Percentiles rank a stretch among this genome's conserved stretches.
Conservation (phyloP, 805 yeast genomes). For the Cyberlindnera euphorbiiphila region DNA sequence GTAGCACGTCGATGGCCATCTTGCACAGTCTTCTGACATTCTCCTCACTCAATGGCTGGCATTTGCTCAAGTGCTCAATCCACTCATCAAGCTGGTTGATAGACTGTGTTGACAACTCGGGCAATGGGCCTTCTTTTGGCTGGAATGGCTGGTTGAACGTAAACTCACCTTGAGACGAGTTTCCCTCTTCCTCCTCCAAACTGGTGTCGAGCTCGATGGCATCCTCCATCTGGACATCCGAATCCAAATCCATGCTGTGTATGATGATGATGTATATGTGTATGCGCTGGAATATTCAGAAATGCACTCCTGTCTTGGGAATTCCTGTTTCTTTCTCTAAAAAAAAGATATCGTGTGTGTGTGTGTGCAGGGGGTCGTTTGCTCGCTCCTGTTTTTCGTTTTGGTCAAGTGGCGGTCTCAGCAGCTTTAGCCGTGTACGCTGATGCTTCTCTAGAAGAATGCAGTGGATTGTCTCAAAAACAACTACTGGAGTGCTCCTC, state of each 20-base stretch:
- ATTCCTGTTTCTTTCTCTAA: no score
- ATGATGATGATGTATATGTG: not conserved
- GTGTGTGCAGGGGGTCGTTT: no score
- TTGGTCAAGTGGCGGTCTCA: no score
- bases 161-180: slow-evolving; percentile 31
- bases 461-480: no score
- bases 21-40: slow-evolving; percentile 78
- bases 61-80: slow-evolving; percentile 74
- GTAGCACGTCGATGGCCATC: slow-evolving; percentile 88
- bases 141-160: slow-evolving; percentile 35
- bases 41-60: slow-evolving; percentile 78
- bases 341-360: no score
- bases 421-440: no score
- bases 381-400: no score
- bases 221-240: slow-evolving; percentile 84
- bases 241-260: slow-evolving; percentile 63
- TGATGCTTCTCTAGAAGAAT: no score
- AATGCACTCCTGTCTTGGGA: no score
- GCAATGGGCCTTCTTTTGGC: slow-evolving; percentile 35
- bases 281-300: no score
- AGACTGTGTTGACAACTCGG: slow-evolving; percentile 39
- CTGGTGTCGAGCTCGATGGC: slow-evolving; percentile 42
- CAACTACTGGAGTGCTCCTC: no score
- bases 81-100: slow-evolving; percentile 78
- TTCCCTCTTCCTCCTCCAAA: slow-evolving; percentile 31